Evolutionary conservation across 2,329 filamentous ascomycete species (phyloP).

Genomic region (Phoma sp.): DNA sequence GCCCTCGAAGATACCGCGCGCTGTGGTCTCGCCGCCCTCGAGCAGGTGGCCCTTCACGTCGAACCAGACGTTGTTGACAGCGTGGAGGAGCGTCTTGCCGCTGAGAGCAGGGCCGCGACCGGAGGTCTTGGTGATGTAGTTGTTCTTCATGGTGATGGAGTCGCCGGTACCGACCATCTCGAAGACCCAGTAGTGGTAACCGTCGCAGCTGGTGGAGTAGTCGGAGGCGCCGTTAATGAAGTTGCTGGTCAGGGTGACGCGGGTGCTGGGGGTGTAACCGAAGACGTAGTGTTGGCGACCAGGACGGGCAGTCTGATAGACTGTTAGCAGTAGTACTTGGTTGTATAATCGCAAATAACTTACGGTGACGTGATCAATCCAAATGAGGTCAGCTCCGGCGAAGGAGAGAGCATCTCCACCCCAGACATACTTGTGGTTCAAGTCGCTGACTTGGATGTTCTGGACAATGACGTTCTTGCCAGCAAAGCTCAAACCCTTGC

Average conservation of each 20-base stretch:
- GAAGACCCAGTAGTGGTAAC: conserved; percentile 28
- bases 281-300: conserved; percentile 24
- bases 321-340: neutral
- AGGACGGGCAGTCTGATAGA: conserved; percentile 10
- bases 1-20: conserved; percentile 23
- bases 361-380: conserved; percentile 39
- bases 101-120: conserved; percentile 22
- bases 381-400: conserved; percentile 37
- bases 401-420: conserved; percentile 47
- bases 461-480: conserved; percentile 47
- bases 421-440: conserved; percentile 49
- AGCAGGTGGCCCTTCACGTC: conserved; percentile 23
- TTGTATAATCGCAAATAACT: neutral
- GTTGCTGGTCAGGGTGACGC: conserved; percentile 26
- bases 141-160: conserved; percentile 25
- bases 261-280: conserved; percentile 13
- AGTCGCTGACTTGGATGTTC: conserved; percentile 47
- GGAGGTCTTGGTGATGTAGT: conserved; percentile 24
- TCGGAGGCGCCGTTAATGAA: conserved; percentile 23
- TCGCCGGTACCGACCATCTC: conserved; percentile 26
- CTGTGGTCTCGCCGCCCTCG: conserved; percentile 16
- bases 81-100: conserved; percentile 25
- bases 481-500: conserved; percentile 49
- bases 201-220: conserved; percentile 24
- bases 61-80: conserved; percentile 24